Evolutionary conservation across 176 grass and related monocot species (phyloP).

Genomic region (Themeda triandra): DNA sequence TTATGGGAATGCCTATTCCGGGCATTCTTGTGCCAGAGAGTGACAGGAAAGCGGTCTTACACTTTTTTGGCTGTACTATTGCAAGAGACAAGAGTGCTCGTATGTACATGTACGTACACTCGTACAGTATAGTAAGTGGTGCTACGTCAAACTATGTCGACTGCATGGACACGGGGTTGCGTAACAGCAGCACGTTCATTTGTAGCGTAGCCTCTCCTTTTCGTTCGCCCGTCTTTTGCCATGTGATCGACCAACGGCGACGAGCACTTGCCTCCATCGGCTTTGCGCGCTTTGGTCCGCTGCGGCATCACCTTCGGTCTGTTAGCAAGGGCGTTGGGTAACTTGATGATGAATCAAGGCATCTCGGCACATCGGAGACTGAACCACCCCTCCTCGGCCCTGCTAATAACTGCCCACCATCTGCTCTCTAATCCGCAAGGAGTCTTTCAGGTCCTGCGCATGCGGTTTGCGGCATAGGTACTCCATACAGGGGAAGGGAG

Average conservation of each 20-base stretch:
- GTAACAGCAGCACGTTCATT: neutral
- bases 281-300: neutral
- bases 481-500: neutral
- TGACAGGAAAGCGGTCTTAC: too few relatives aligned
- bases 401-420: neutral
- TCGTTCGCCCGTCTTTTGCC: neutral
- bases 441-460: neutral
- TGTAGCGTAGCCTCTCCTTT: neutral
- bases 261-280: neutral
- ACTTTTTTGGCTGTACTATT: neutral
- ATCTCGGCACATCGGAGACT: conserved; percentile 1
- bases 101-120: too few relatives aligned
- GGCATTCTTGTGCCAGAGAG: too few relatives aligned
- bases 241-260: neutral
- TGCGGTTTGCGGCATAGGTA: neutral
- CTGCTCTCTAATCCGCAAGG: neutral
- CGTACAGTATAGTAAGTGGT: too few relatives aligned
- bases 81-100: neutral
- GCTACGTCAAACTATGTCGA: neutral
- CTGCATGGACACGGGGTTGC: neutral
- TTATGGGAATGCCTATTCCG: too few relatives aligned
- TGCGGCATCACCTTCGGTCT: conserved; percentile 10
- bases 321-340: neutral
- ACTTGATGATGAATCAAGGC: conserved; percentile 44
- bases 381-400: neutral